Evolutionary conservation across 2,329 filamentous ascomycete genomes (phyloP), one percentile per base, ranked within the genome.

Genomic region (Neonectria faginata): DNA sequence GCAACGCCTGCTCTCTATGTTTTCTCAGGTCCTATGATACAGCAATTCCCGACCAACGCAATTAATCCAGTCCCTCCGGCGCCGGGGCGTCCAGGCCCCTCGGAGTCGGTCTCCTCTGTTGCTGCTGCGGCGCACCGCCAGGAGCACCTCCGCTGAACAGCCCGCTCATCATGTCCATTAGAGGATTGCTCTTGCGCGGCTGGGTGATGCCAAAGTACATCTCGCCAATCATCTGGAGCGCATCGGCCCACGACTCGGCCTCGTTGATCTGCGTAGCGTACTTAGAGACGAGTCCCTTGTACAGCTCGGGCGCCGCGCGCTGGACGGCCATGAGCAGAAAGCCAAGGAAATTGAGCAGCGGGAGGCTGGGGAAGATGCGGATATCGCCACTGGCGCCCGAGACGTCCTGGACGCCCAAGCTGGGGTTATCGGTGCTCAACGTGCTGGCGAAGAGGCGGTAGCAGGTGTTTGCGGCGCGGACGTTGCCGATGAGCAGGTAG

Each of bases 151-250:
- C 93, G 53, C 94, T 94, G 75, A 99, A 92, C 85, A 99, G 88
- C 67, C 89, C 94, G 52, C 94, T 94, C 92, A 99, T 97, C 94
- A 99, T 98, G 77, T 99, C 96, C 80, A 98, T 89, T 79, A 99
- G 83, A 3, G 94, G 94, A 79, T 98, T 98, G 68, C 91, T 92
- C 82, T 97, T 93, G 74, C 91, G 87, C 51, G 94, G 95, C 76
- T 94, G 91, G 82, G 90, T 88, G 77, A 99, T 97, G 39, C 90
- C 90, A 81, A 99, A 99, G 83, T 98, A 99, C 88, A 97, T 94
- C 82, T 99, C 95, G 53, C 92, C 95, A 73, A 99, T 90, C 78
- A 93, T 90, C 72, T 94, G 91, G 65, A 99, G 82, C 25, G 93
- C 86, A 76, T 93, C 94, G 36, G 89, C 88, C 95, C 95, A 98